Evolutionary conservation across 2,329 filamentous ascomycete genomes (phyloP).

Genomic region (Phoma sp.): DNA sequence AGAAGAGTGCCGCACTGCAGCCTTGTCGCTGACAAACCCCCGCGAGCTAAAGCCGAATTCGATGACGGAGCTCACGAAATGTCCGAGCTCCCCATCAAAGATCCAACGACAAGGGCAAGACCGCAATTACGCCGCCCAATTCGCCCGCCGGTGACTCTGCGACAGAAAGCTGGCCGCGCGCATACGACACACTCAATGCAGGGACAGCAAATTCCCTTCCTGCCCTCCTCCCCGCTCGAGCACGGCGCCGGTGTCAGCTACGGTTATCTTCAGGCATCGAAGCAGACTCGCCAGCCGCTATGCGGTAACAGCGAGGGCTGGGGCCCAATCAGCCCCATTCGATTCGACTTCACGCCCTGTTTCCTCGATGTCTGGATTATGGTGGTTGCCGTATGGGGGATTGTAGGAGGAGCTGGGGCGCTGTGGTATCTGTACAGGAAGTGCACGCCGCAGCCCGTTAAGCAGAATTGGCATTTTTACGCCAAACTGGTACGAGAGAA

Average conservation of each 20-base stretch:
- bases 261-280: conserved; percentile 63
- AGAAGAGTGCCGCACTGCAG: background rate
- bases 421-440: conserved; percentile 80
- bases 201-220: conserved; percentile 46
- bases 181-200: conserved; percentile 45
- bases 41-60: conserved; percentile 7
- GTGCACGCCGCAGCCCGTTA: conserved; percentile 70
- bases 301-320: conserved; percentile 93
- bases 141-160: conserved; percentile 26
- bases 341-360: conserved; percentile 96
- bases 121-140: conserved; percentile 10
- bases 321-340: conserved; percentile 85
- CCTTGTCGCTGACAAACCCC: conserved; percentile 10
- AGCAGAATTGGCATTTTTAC: conserved; percentile 93
- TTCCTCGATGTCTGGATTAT: conserved; percentile 93
- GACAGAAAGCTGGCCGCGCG: conserved; percentile 35
- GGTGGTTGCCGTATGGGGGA: conserved; percentile 77
- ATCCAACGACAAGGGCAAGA: conserved; percentile 9
- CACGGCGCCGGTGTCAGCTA: conserved; percentile 20
- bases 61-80: conserved; percentile 14
- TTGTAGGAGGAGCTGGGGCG: conserved; percentile 78
- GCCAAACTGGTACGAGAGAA: conserved; percentile 75
- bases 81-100: conserved; percentile 19
- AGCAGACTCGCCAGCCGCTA: conserved; percentile 68
- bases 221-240: conserved; percentile 33